These are phyloP conservation scores for Dendrothele bispora DNA, from an alignment of 768 basidiomycete genomes.

Conservation along the genomic window DNA sequence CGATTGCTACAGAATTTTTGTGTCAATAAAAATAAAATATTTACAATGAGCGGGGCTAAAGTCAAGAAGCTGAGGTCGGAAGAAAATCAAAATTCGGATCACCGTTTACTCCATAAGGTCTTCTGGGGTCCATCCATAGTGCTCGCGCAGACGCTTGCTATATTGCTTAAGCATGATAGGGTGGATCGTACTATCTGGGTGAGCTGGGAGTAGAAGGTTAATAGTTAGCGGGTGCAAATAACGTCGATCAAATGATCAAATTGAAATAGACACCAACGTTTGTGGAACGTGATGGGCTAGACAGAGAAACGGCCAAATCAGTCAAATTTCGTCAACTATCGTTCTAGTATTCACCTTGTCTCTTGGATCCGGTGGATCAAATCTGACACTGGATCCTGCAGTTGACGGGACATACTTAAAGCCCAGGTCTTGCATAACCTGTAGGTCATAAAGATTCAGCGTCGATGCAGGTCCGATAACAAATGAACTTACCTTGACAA, in stretches of 20 bases:
- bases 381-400: conserved; percentile 81
- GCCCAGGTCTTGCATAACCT: conserved; percentile 82
- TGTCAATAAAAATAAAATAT: not conserved
- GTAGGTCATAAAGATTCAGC: not conserved
- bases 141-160: conserved; percentile 55
- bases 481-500: conserved; percentile 55
- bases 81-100: not conserved
- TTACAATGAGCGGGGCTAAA: not conserved
- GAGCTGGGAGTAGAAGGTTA: conserved; percentile 43
- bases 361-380: conserved; percentile 64
- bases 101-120: conserved; percentile 41
- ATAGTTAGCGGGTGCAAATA: conserved; percentile 5
- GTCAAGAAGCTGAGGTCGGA: not conserved
- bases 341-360: conserved; percentile 38
- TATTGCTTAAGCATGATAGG: conserved; percentile 50
- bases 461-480: not conserved
- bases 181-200: conserved; percentile 68
- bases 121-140: conserved; percentile 67
- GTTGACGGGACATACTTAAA: conserved; percentile 73
- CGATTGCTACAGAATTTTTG: too few relatives aligned
- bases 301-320: conserved; percentile 3
- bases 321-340: too few relatives aligned
- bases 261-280: conserved; percentile 49
- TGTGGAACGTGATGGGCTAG: conserved; percentile 76
- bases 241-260: too few relatives aligned